Percentiles rank a stretch among this genome's conserved stretches.
phyloP scores from a whole-genome alignment of 371 early-diverging fungal genomes.

The Mortierella sp. region DNA sequence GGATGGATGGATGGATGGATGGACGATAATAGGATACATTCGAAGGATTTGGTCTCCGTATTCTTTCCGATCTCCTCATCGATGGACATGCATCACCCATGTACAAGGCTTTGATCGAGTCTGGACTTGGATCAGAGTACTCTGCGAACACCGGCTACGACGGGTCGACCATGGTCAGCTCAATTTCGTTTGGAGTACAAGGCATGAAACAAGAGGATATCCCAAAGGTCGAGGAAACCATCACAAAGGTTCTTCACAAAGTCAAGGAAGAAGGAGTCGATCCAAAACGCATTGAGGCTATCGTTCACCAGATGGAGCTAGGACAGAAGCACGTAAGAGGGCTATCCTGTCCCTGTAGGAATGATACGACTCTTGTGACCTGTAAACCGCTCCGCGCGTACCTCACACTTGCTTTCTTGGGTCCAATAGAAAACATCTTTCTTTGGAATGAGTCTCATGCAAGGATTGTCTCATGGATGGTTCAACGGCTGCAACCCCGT shows the following conservation, averaged over 20 bases:
- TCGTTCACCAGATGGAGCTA: slow-evolving; percentile 90
- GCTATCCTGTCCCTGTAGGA: neutral
- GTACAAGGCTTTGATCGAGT: slow-evolving; percentile 94
- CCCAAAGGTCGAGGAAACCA: slow-evolving; percentile 69
- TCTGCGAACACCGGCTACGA: slow-evolving; percentile 91
- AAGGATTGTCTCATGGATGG: slow-evolving; percentile 83
- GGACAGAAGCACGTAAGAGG: slow-evolving; percentile 83
- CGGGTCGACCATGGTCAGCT: slow-evolving; percentile 66
- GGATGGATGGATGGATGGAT: neutral
- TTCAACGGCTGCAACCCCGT: slow-evolving; percentile 90
- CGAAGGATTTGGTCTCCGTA: slow-evolving; percentile 83
- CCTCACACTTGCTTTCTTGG: no score
- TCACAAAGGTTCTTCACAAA: slow-evolving; percentile 73
- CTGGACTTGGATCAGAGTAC: slow-evolving; percentile 92
- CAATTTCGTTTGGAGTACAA: slow-evolving; percentile 66
- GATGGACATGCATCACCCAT: slow-evolving; percentile 94
- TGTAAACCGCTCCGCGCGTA: no score
- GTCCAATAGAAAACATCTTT: slow-evolving; percentile 86
- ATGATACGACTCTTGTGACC: no score
- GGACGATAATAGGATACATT: slow-evolving; percentile 69
- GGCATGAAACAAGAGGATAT: slow-evolving; percentile 61
- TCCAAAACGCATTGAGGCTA: slow-evolving; percentile 82
- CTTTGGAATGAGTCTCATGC: slow-evolving; percentile 89
- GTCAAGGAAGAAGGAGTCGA: slow-evolving; percentile 83
- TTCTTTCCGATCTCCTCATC: slow-evolving; percentile 83